Conservation (phyloP, 106 monocot species). For the Xerophyta viscosa region DNA sequence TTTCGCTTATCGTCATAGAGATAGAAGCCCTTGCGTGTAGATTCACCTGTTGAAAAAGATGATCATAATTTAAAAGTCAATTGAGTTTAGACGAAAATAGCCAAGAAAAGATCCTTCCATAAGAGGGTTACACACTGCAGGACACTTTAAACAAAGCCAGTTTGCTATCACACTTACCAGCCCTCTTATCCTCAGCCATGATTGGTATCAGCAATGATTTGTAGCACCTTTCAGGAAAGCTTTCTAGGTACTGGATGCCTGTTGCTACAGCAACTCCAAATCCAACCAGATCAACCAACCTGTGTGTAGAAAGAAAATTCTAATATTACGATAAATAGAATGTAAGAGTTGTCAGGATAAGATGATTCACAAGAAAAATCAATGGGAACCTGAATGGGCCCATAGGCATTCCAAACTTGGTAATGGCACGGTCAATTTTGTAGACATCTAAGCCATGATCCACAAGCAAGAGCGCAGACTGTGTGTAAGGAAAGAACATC, state of each 20-base stretch:
- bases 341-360: background rate
- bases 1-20: slow-evolving; percentile 72
- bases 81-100: background rate
- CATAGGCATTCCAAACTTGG: slow-evolving; percentile 99
- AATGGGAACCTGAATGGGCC: slow-evolving; percentile 81
- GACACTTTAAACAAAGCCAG: background rate
- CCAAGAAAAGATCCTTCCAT: background rate
- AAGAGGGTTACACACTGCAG: background rate
- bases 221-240: slow-evolving; percentile 83
- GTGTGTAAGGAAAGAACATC: slow-evolving; percentile 97
- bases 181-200: slow-evolving; percentile 80
- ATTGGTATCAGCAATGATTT: slow-evolving; percentile 62
- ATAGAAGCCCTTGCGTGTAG: slow-evolving; percentile 76
- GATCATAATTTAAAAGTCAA: background rate
- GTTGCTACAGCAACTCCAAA: slow-evolving; percentile 84
- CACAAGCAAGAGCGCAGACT: slow-evolving; percentile 68
- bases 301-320: slow-evolving; percentile 11
- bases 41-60: slow-evolving; percentile 54
- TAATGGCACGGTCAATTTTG: slow-evolving; percentile 65
- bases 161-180: slow-evolving; percentile 31
- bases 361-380: too few species aligned
- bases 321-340: background rate
- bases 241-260: slow-evolving; percentile 63
- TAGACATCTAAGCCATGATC: slow-evolving; percentile 88
- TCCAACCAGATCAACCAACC: slow-evolving; percentile 85